Conservation (phyloP, 2,329 filamentous ascomycete genomes). For the Stagonosporopsis cucurbitacearum region DNA sequence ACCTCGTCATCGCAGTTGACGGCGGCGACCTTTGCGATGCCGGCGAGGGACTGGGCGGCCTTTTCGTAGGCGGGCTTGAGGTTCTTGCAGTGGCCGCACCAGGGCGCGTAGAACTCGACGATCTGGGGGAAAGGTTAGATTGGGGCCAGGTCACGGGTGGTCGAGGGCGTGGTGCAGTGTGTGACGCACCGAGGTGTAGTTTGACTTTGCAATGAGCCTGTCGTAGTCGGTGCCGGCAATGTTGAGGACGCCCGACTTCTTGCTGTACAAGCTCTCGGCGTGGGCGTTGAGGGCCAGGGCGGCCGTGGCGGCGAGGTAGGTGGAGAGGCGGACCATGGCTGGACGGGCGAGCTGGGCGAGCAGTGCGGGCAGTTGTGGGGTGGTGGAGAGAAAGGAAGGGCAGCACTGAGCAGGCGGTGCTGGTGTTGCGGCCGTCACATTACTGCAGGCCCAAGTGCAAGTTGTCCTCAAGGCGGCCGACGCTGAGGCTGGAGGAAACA, state of each 20-base stretch:
- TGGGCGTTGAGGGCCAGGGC: slow-evolving; percentile 71
- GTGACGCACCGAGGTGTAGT: slow-evolving; percentile 80
- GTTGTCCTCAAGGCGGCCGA: slow-evolving; percentile 31
- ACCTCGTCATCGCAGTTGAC: slow-evolving; percentile 92
- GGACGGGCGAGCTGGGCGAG: no score
- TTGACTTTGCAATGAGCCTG: slow-evolving; percentile 82
- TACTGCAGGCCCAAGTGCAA: slow-evolving; percentile 21
- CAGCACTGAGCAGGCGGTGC: slow-evolving; percentile 27
- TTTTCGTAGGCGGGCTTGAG: slow-evolving; percentile 97
- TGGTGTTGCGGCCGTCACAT: slow-evolving; percentile 26
- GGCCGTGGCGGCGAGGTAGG: slow-evolving; percentile 60
- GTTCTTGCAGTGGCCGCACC: slow-evolving; percentile 97
- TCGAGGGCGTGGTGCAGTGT: slow-evolving; percentile 9
- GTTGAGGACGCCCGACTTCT: slow-evolving; percentile 86
- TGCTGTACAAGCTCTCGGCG: slow-evolving; percentile 79
- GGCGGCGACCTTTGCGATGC: slow-evolving; percentile 91
- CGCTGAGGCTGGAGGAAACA: slow-evolving; percentile 19
- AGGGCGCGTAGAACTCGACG: slow-evolving; percentile 84
- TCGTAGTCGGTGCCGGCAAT: slow-evolving; percentile 81
- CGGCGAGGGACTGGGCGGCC: slow-evolving; percentile 85
- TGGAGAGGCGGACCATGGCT: slow-evolving; percentile 46
- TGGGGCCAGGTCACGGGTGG: neutral
- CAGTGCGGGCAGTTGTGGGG: neutral
- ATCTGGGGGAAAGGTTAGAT: slow-evolving; percentile 46
- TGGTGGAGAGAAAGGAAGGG: slow-evolving; percentile 9